Base-by-base conservation (phyloP, 1,139 yeast genomes). In the Cylindricascospora bacillispora region DNA sequence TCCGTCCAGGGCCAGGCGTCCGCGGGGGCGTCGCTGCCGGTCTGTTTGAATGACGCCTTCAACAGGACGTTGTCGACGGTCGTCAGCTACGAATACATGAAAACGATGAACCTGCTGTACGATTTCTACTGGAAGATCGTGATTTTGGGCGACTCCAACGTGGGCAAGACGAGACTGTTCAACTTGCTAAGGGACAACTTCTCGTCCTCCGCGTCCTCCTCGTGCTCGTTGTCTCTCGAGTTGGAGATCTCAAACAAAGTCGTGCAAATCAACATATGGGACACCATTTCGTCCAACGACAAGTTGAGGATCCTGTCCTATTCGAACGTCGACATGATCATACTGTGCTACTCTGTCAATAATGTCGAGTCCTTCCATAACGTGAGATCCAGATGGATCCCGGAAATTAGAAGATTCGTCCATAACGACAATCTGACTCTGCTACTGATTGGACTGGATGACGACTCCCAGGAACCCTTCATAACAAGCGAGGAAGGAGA, bases 271-370 rank as follows among this genome's bases (percentile, higher is more conserved):
- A 89, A 80, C 16, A 57, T 82, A 26, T 81, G 93, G 93, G 97
- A 86, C 54, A 83, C 95, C 0, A 95, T 95, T 0, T 94, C 95
- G 3, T 93, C 82, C 52, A 83, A 82, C 52, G 93, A 80, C 52
- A 58, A 95, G 34, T 60, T 83, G 36, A 62, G 95, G 41, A 92
- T 94, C 6, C 62, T 85, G 34, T 70, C 82, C 35, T 85, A 85
- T 51, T 85, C 89, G 6, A 93, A 80, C 41, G 85, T 77, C 3
- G 81, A 82, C 51, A 57, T 83, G 2, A 56, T 83, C 15, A 59
- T 85, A 38, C 62, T 83, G 6, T 85, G 94, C 37, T 85, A 81
- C 54, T 65, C 92, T 1, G 63, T 82, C 18, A 80, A 77, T 42
- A 69, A 68, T 34, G 57, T 65, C 13, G 68, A 70, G 16, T 73